phyloP scores from a whole-genome alignment of 768 basidiomycete species.

The Rhizopogon sp. region DNA sequence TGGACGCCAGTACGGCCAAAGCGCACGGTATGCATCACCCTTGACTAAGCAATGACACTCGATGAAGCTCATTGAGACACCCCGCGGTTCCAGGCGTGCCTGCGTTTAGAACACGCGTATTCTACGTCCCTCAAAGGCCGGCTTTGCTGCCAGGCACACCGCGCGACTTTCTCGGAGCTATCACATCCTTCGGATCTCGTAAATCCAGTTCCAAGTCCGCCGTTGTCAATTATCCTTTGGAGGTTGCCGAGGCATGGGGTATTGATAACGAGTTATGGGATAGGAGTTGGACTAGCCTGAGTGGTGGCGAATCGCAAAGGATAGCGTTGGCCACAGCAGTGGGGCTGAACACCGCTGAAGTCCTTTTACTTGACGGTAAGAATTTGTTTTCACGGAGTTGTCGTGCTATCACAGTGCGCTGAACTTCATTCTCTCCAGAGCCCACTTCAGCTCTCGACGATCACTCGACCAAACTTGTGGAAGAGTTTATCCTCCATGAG shows the following conservation, averaged over 20 bases:
- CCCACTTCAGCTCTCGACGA: constrained; percentile 87
- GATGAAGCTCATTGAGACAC: neutral
- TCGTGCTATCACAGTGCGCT: neutral
- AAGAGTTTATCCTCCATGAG: constrained; percentile 51
- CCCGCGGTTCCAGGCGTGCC: constrained; percentile 54
- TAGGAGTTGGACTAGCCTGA: constrained; percentile 72
- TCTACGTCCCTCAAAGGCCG: constrained; percentile 86
- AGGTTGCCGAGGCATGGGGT: constrained; percentile 61
- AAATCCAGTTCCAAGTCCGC: constrained; percentile 21
- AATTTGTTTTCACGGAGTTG: constrained; percentile 2
- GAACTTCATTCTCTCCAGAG: constrained; percentile 40
- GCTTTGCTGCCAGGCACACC: constrained; percentile 84
- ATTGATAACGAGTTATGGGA: constrained; percentile 69
- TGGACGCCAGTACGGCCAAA: constrained; percentile 43
- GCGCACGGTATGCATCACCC: constrained; percentile 34
- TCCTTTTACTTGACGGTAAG: constrained; percentile 77
- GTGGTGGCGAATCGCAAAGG: constrained; percentile 84
- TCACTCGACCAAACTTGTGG: constrained; percentile 59
- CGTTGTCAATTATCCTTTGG: constrained; percentile 36
- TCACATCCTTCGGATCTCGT: constrained; percentile 49
- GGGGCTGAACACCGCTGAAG: constrained; percentile 69
- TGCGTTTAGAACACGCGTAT: constrained; percentile 67
- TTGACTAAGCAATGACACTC: constrained; percentile 4
- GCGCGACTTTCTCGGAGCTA: constrained; percentile 56
- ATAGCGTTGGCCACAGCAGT: constrained; percentile 75